A percentile compares a stretch with the other conserved stretches of the same genome.
Evolutionary conservation across 768 basidiomycete species (phyloP).

Genomic region (Boletus reticulatus): DNA sequence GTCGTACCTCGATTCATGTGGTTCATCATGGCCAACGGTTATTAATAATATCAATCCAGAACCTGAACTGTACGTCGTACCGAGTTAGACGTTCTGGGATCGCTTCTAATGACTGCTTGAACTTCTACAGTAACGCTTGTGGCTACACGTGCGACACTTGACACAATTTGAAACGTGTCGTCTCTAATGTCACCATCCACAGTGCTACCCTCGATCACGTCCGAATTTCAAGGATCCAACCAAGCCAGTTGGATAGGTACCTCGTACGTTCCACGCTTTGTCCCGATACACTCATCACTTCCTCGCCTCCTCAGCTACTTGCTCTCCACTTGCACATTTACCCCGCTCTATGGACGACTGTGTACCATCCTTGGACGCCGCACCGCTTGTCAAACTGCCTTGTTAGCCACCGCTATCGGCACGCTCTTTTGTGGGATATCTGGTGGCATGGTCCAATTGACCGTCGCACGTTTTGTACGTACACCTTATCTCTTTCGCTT

Average conservation of each 20-base stretch:
- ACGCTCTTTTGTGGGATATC: slow-evolving; percentile 14
- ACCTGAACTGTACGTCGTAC: not conserved
- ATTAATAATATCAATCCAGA: not conserved
- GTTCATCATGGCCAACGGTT: not conserved
- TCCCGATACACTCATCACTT: not conserved
- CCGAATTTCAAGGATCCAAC: slow-evolving; percentile 26
- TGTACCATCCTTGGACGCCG: slow-evolving; percentile 16
- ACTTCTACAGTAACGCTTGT: slow-evolving; percentile 21
- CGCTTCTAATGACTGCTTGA: not conserved
- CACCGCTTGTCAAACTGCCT: slow-evolving; percentile 11
- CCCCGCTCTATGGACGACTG: slow-evolving; percentile 17
- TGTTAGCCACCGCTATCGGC: slow-evolving; percentile 5
- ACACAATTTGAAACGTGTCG: too few species aligned
- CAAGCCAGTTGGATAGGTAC: slow-evolving; percentile 30
- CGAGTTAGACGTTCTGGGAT: not conserved
- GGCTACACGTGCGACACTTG: slow-evolving; percentile 16
- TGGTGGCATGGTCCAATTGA: slow-evolving; percentile 8
- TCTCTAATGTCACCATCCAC: not conserved
- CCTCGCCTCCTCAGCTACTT: not conserved
- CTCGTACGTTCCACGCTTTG: slow-evolving; percentile 9
- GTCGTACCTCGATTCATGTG: not conserved
- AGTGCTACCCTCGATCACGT: slow-evolving; percentile 20
- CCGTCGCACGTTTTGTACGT: slow-evolving; percentile 27
- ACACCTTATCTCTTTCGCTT: not conserved
- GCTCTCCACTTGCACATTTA: slow-evolving; percentile 18